These are phyloP conservation scores for Heliocybe sulcata DNA, from an alignment of 1,284 basidiomycete genomes.

Conservation along the genomic window DNA sequence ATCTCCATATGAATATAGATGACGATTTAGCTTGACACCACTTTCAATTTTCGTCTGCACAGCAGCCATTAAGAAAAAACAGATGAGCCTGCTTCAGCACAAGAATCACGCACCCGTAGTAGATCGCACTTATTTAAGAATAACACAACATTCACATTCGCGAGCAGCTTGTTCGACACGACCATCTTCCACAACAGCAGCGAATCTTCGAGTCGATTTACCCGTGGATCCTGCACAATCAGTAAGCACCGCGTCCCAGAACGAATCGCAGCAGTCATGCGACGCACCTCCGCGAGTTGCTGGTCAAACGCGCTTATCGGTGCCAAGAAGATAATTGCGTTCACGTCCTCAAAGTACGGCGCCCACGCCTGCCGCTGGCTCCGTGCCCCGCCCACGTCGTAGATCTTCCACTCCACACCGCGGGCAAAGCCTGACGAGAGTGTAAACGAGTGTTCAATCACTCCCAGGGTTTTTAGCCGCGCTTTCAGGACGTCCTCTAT, in stretches of 20 bases:
- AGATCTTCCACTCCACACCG: conserved; percentile 68
- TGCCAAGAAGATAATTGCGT: conserved; percentile 78
- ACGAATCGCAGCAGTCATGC: background rate
- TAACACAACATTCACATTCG: conserved; percentile 64
- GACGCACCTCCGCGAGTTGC: conserved; percentile 59
- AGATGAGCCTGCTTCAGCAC: background rate
- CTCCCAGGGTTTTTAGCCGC: conserved; percentile 69
- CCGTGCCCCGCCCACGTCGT: conserved; percentile 73
- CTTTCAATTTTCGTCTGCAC: conserved; percentile 55
- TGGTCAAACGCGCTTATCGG: conserved; percentile 82
- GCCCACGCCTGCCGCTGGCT: conserved; percentile 77
- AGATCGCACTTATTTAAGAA: conserved; percentile 78
- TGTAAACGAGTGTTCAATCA: conserved; percentile 70
- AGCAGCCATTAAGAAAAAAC: background rate
- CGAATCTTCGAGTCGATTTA: conserved; percentile 74
- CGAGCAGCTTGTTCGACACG: conserved; percentile 60
- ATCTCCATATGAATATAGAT: conserved; percentile 63
- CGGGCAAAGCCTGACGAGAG: conserved; percentile 48
- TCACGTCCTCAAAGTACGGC: conserved; percentile 77
- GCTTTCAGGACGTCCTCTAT: conserved; percentile 70
- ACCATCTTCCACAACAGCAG: conserved; percentile 63
- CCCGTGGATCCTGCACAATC: conserved; percentile 44
- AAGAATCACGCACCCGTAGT: conserved; percentile 39
- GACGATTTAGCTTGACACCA: conserved; percentile 60
- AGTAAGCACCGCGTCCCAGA: background rate